A percentile compares a stretch with the other conserved stretches of the same genome.
Evolutionary conservation across 129 eudicot genomes (phyloP).

Genomic region (Flaveria trinervia): DNA sequence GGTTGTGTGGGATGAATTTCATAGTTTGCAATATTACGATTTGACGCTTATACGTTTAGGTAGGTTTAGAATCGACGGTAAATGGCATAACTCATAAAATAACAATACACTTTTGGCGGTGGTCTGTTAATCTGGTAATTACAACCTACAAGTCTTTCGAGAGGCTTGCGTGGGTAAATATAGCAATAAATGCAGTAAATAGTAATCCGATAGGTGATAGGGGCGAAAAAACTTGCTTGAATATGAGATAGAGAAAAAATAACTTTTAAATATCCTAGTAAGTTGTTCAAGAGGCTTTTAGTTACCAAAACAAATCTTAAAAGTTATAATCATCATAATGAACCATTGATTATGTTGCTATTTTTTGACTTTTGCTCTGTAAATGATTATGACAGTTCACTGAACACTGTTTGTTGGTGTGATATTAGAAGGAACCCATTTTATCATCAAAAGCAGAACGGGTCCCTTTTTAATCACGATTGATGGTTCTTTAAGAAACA

Average conservation of each 20-base stretch:
- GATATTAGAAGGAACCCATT: conserved; percentile 10
- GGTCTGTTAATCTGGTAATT: not conserved
- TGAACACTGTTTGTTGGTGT: not conserved
- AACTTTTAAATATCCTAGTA: not conserved
- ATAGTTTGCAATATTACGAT: too few relatives aligned
- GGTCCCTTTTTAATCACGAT: not conserved
- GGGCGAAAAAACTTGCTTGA: too few relatives aligned
- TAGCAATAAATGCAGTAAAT: not conserved
- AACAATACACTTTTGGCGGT: not conserved
- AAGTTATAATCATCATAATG: not conserved
- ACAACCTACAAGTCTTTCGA: not conserved
- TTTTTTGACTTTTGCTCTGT: not conserved
- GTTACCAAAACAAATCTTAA: not conserved
- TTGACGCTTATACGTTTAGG: too few relatives aligned
- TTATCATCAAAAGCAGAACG: not conserved
- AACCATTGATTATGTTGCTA: not conserved
- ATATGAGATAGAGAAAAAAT: too few relatives aligned
- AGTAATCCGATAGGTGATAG: not conserved
- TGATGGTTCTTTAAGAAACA: conserved; percentile 9
- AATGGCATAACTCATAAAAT: not conserved
- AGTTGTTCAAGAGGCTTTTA: conserved; percentile 1
- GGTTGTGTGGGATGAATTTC: too few relatives aligned
- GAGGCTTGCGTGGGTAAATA: too few relatives aligned
- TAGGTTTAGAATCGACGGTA: too few relatives aligned
- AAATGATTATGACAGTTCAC: not conserved